These are phyloP conservation scores for Volvariella surrecta DNA, from an alignment of 1,284 basidiomycete genomes.

Conservation along the genomic window DNA sequence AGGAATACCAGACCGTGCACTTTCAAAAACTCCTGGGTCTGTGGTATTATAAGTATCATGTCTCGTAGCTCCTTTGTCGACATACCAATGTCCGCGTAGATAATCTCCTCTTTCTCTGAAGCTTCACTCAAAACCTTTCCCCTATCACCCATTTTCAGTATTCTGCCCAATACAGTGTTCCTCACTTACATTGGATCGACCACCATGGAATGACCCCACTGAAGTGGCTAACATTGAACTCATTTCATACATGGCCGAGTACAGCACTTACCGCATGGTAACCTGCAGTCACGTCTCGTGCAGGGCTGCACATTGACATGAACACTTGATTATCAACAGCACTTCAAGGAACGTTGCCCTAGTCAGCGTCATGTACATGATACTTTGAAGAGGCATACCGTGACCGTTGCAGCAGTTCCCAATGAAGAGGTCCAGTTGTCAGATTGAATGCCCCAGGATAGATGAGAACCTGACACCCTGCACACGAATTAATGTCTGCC, in stretches of 20 bases:
- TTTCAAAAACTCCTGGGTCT: conserved; percentile 68
- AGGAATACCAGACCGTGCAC: conserved; percentile 76
- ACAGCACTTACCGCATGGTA: conserved; percentile 74
- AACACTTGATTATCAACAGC: conserved; percentile 97
- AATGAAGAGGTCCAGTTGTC: conserved; percentile 94
- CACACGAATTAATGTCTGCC: conserved; percentile 7
- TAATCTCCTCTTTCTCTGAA: conserved; percentile 72
- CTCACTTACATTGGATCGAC: conserved; percentile 78
- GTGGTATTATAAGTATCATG: conserved; percentile 8
- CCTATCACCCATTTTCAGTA: conserved; percentile 30
- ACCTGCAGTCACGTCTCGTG: conserved; percentile 71
- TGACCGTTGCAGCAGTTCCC: conserved; percentile 87
- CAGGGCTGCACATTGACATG: conserved; percentile 93
- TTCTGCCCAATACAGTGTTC: background rate
- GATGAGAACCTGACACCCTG: conserved; percentile 84
- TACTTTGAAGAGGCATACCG: conserved; percentile 38
- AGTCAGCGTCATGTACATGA: background rate
- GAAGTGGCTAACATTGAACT: background rate
- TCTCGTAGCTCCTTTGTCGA: conserved; percentile 7
- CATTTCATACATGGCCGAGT: background rate
- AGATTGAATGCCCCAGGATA: conserved; percentile 89
- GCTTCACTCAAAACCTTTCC: conserved; percentile 79
- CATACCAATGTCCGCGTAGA: conserved; percentile 79
- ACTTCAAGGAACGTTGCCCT: conserved; percentile 28
- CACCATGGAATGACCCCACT: conserved; percentile 90